phyloP scores from a whole-genome alignment of 1,139 yeast species.

The Zygosaccharomyces sapae region DNA sequence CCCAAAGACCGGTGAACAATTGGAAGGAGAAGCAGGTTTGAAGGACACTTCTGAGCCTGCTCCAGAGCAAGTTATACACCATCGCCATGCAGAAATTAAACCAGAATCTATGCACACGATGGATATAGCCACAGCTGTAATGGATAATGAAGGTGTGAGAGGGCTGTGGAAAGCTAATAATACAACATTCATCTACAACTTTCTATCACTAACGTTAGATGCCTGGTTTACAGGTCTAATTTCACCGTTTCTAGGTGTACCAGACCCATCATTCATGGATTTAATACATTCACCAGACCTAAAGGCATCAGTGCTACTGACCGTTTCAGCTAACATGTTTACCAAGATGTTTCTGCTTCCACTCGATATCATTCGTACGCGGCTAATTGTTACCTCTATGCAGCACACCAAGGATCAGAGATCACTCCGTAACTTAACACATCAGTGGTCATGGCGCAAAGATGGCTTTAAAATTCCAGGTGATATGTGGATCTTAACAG shows the following conservation, averaged over 20 bases:
- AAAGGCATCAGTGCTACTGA: constrained; percentile 57
- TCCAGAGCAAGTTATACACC: constrained; percentile 3
- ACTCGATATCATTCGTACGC: constrained; percentile 72
- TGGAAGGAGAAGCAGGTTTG: background rate
- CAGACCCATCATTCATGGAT: constrained; percentile 86
- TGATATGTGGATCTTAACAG: constrained; percentile 26
- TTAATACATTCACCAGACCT: constrained; percentile 79
- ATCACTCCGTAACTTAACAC: constrained; percentile 37
- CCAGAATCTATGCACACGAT: constrained; percentile 65
- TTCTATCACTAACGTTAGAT: constrained; percentile 72
- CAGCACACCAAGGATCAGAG: constrained; percentile 25
- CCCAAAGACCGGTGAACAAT: constrained; percentile 29
- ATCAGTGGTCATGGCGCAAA: constrained; percentile 39
- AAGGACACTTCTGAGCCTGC: background rate
- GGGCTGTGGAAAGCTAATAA: constrained; percentile 86
- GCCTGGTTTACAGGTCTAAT: constrained; percentile 90
- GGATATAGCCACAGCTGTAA: constrained; percentile 65
- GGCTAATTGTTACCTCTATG: constrained; percentile 62
- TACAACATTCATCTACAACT: constrained; percentile 74
- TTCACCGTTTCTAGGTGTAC: constrained; percentile 83
- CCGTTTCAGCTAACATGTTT: constrained; percentile 66
- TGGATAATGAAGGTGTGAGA: constrained; percentile 73
- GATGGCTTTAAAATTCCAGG: constrained; percentile 33
- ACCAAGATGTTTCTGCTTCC: constrained; percentile 81
- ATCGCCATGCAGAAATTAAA: constrained; percentile 39